Base-by-base conservation (phyloP, 345 rosid genomes). In the Aquilaria malaccensis region DNA sequence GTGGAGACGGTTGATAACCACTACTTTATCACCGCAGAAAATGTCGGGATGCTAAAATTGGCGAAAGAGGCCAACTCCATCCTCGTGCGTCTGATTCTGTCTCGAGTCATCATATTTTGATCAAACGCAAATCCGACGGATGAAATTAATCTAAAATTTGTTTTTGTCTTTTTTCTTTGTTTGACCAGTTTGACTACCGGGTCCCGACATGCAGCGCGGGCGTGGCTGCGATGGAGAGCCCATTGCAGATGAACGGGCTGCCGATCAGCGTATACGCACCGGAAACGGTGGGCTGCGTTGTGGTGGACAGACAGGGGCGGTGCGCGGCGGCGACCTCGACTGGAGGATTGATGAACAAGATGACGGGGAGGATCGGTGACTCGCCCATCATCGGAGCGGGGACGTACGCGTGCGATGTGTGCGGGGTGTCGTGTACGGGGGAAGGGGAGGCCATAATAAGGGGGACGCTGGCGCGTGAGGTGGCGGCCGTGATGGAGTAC, bases 391-490 rank as follows among this genome's bases (percentile, higher is more conserved):
- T 93, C n/a, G 98, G 98, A 7, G 71, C 97, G 0, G 98, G 98
- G 50, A 93, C 98, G 31, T 93, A 93, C 51, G 98, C 98, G 5
- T 74, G 88, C 30, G 72, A 84, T 31, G 69, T 87, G 0, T 87
- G 94, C 14, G 98, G 88, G 0, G 87, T 93, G 4, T 93, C 98
- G 2, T 93, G 98, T 69, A 93, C 98, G 0, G 98, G 98, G 6
- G 98, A 93, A 75, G 98, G 98, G 10, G 98, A 93, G 79, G 98
- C 97, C 1, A 93, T 93, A 67, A 85, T 93, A 15, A 79, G 98
- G 10, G 74, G 82, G 46, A 93, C 98, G 11, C 67, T 93, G 62
- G 97, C 98, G 0, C 83, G 98, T 32, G 98, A 93, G 4, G 85
- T 93, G 64, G 88, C 97, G 10, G 97, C 98, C 1, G 97, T 89